phyloP scores from a whole-genome alignment of 257 asterid genomes.

The Fraxinus americana region DNA sequence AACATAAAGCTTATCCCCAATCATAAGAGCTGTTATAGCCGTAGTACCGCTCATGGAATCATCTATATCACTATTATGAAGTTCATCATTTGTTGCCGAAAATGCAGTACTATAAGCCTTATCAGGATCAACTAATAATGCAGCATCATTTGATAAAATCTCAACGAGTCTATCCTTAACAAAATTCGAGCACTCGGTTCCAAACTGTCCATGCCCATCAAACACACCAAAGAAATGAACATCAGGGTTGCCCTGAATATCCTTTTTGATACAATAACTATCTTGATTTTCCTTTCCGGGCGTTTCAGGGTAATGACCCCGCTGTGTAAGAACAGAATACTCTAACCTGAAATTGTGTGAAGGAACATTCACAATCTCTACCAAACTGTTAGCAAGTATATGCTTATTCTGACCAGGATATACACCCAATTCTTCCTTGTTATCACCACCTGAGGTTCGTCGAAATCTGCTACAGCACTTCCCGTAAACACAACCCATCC shows the following conservation, averaged over 20 bases:
- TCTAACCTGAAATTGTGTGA: slow-evolving; percentile 69
- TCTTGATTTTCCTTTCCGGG: slow-evolving; percentile 92
- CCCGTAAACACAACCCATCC: slow-evolving; percentile 86
- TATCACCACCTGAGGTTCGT: slow-evolving; percentile 36
- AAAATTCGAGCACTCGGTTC: slow-evolving; percentile 77
- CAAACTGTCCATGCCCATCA: slow-evolving; percentile 89
- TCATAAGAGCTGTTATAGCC: slow-evolving; percentile 75
- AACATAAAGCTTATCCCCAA: slow-evolving; percentile 78
- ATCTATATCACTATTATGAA: slow-evolving; percentile 68
- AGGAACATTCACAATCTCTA: slow-evolving; percentile 77
- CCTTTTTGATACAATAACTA: slow-evolving; percentile 65
- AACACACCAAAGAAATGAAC: slow-evolving; percentile 96
- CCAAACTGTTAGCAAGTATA: slow-evolving; percentile 40
- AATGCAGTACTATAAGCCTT: slow-evolving; percentile 77
- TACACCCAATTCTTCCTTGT: slow-evolving; percentile 31
- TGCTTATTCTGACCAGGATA: slow-evolving; percentile 34
- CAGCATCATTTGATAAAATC: slow-evolving; percentile 50
- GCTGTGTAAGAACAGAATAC: slow-evolving; percentile 70
- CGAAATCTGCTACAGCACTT: slow-evolving; percentile 73
- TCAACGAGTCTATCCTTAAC: slow-evolving; percentile 80
- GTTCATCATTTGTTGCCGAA: slow-evolving; percentile 72
- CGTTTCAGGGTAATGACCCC: slow-evolving; percentile 84
- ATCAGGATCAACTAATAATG: slow-evolving; percentile 77
- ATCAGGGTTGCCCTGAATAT: slow-evolving; percentile 75
- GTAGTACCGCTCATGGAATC: slow-evolving; percentile 99